Evolutionary conservation across 169 alveolate genomes (phyloP).

Genomic region (Pseudocohnilembus persalinus): DNA sequence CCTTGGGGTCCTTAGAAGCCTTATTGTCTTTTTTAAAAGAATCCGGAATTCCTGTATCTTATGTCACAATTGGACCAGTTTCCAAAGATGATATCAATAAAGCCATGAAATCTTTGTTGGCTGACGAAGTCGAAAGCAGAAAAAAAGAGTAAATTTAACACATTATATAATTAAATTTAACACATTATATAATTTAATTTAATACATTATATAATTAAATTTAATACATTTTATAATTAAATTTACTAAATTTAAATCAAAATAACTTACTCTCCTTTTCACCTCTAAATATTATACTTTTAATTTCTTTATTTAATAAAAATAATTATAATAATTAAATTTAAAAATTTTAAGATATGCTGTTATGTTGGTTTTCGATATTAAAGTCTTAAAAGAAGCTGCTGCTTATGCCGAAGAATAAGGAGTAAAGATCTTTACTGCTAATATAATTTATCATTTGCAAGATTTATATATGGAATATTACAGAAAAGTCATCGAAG

Average conservation of each 20-base stretch:
- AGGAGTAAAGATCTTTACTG: slow-evolving; percentile 96
- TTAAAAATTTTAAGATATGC: no score
- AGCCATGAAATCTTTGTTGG: slow-evolving; percentile 84
- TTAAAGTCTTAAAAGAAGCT: slow-evolving; percentile 97
- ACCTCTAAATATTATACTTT: no score
- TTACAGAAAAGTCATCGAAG: slow-evolving; percentile 90
- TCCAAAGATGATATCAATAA: slow-evolving; percentile 97
- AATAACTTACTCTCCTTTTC: no score
- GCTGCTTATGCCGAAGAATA: slow-evolving; percentile 95
- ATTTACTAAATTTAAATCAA: no score
- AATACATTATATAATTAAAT: no score
- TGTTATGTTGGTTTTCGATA: slow-evolving; percentile 97
- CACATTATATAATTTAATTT: no score
- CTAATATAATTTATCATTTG: slow-evolving; percentile 98
- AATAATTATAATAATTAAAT: no score
- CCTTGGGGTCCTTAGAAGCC: slow-evolving; percentile 99
- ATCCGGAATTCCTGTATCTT: slow-evolving; percentile 94
- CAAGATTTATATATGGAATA: slow-evolving; percentile 95
- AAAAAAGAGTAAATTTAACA: slow-evolving; percentile 75
- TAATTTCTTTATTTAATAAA: no score
- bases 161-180: no score
- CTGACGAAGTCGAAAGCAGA: slow-evolving; percentile 91
- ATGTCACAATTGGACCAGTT: slow-evolving; percentile 98
- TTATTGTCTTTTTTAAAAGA: slow-evolving; percentile 93
- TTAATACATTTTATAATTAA: no score